Conservation (phyloP, 1,284 basidiomycete species). For the Chiua sp. region DNA sequence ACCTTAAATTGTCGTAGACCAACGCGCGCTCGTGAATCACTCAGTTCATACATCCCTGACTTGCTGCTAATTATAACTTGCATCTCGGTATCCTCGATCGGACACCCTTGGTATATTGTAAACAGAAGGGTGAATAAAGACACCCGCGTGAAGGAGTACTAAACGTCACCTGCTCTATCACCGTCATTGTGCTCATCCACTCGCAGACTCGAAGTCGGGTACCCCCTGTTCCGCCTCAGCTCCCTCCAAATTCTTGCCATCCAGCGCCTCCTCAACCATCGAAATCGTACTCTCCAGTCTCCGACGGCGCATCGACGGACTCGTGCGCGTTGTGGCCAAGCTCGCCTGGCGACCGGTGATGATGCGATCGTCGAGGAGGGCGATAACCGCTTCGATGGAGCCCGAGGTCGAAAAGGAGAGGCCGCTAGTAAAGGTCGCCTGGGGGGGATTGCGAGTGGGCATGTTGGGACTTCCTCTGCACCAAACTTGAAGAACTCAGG, state of each 20-base stretch:
- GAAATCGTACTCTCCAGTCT: slow-evolving; percentile 97
- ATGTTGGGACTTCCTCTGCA: slow-evolving; percentile 71
- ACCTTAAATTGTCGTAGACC: too few species aligned
- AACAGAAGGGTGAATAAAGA: too few species aligned
- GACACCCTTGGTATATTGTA: too few species aligned
- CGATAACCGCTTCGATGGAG: slow-evolving; percentile 43
- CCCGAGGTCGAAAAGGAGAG: slow-evolving; percentile 55
- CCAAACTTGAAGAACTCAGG: slow-evolving; percentile 97
- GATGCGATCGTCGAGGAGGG: slow-evolving; percentile 44
- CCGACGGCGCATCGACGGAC: slow-evolving; percentile 90
- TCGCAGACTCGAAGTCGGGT: background rate
- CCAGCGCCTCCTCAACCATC: slow-evolving; percentile 90
- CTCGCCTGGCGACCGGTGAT: slow-evolving; percentile 76
- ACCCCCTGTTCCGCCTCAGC: background rate
- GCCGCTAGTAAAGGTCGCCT: slow-evolving; percentile 54
- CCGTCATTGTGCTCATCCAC: background rate
- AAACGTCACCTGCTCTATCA: too few species aligned
- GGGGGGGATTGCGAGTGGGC: slow-evolving; percentile 49
- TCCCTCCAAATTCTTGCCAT: slow-evolving; percentile 45
- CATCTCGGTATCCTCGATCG: too few species aligned
- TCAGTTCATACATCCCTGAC: too few species aligned
- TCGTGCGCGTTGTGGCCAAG: slow-evolving; percentile 96
- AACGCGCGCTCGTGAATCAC: too few species aligned
- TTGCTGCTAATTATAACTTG: too few species aligned
- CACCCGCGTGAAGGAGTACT: too few species aligned